Conservation (phyloP, 306 rosid species). For the Vigna reflexopilosa region DNA sequence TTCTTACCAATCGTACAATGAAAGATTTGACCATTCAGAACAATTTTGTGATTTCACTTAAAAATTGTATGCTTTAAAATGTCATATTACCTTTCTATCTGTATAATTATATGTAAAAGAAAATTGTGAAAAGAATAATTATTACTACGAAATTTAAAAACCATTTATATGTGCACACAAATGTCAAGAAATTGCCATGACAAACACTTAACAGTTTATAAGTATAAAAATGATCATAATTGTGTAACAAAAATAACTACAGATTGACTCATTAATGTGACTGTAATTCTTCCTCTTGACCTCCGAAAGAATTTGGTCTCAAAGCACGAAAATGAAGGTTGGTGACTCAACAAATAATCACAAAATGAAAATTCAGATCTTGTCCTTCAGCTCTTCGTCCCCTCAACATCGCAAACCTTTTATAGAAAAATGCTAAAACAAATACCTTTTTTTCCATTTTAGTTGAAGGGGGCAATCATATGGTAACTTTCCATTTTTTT, state of each 20-base stretch:
- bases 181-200: neutral
- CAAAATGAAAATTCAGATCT: conserved; percentile 27
- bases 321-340: conserved; percentile 21
- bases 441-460: neutral
- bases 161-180: neutral
- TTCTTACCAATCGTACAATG: too few species aligned
- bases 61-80: too few species aligned
- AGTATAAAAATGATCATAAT: neutral
- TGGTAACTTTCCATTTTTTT: conserved; percentile 24
- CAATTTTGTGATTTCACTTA: too few species aligned
- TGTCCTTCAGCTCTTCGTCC: conserved; percentile 17
- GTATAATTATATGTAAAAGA: too few species aligned
- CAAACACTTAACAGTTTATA: neutral
- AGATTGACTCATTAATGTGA: neutral
- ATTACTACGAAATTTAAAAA: neutral
- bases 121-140: neutral
- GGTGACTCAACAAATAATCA: conserved; percentile 29
- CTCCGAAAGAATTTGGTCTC: conserved; percentile 9
- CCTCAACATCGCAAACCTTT: conserved; percentile 26
- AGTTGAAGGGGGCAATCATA: conserved; percentile 22
- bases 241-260: neutral
- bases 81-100: too few species aligned
- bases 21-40: too few species aligned
- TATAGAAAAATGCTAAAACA: conserved; percentile 20
- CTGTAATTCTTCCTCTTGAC: neutral